Evolutionary conservation across 176 grass and related monocot genomes (phyloP).

Genomic region (Oryza meyeriana): DNA sequence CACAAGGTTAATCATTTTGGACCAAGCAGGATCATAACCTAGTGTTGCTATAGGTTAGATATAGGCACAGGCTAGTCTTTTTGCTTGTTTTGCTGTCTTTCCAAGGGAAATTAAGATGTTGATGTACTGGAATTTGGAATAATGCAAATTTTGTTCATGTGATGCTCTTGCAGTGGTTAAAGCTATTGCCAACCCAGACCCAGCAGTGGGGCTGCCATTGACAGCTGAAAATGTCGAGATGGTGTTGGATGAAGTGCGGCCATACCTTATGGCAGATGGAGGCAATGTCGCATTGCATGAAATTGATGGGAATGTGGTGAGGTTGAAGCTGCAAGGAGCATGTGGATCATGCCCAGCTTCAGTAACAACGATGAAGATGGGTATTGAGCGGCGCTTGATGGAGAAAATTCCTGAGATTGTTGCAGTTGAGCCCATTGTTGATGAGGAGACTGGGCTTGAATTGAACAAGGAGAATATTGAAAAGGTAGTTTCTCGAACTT

Average conservation of each 20-base stretch:
- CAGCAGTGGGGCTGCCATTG: conserved; percentile 56
- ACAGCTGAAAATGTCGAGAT: conserved; percentile 90
- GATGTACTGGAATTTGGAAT: neutral
- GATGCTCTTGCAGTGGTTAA: conserved; percentile 51
- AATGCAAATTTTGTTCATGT: neutral
- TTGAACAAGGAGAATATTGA: conserved; percentile 87
- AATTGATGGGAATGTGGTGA: conserved; percentile 84
- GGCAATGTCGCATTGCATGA: conserved; percentile 90
- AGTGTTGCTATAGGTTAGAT: neutral
- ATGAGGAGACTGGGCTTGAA: conserved; percentile 91
- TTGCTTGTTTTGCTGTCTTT: neutral
- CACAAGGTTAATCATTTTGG: neutral
- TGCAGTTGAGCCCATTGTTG: conserved; percentile 70
- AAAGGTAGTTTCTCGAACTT: conserved; percentile 44
- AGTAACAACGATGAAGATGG: conserved; percentile 93
- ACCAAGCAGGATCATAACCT: neutral
- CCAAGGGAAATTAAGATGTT: neutral
- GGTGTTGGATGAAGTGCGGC: conserved; percentile 93
- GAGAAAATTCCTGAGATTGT: conserved; percentile 97
- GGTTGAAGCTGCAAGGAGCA: conserved; percentile 84
- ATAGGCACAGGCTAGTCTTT: neutral
- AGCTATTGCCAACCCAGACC: conserved; percentile 65
- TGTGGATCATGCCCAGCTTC: conserved; percentile 95
- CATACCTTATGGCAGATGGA: conserved; percentile 94
- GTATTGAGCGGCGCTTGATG: conserved; percentile 88